Evolutionary conservation across 1,139 yeast species (phyloP).

Genomic region (Yamadazyma trypodendri): DNA sequence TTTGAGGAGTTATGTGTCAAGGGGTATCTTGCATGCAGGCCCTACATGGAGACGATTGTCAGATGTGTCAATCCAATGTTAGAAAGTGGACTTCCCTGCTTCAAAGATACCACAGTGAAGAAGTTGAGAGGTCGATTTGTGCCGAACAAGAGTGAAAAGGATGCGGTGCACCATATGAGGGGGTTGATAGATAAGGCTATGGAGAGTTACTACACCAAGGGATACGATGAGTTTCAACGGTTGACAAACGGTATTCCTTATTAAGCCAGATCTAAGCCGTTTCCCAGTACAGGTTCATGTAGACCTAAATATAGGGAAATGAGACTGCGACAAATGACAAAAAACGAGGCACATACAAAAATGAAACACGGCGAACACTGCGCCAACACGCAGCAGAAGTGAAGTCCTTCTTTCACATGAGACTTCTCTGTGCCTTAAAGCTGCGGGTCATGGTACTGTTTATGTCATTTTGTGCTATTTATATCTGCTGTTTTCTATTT

Average conservation of each 20-base stretch:
- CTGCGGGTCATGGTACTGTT: no score
- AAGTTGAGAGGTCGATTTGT: conserved; percentile 78
- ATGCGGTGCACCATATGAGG: conserved; percentile 78
- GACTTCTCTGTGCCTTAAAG: no score
- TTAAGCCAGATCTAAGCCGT: conserved; percentile 29
- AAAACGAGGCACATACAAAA: no score
- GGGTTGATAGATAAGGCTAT: conserved; percentile 75
- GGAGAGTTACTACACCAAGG: conserved; percentile 88
- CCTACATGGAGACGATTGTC: conserved; percentile 83
- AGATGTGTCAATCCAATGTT: conserved; percentile 90
- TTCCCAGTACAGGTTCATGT: background rate
- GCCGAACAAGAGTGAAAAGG: conserved; percentile 76
- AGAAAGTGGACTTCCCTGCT: conserved; percentile 94
- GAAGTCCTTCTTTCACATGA: no score
- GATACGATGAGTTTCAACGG: conserved; percentile 96
- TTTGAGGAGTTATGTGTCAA: conserved; percentile 94
- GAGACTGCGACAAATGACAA: no score
- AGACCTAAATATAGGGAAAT: no score
- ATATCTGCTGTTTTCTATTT: background rate
- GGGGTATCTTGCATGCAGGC: conserved; percentile 87
- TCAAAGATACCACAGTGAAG: conserved; percentile 80
- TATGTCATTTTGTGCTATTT: no score
- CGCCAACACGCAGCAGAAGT: no score
- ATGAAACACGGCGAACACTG: no score
- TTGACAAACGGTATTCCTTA: conserved; percentile 96